Evolutionary conservation across 2,329 filamentous ascomycete genomes (phyloP).

Genomic region (Penicillium sp.): DNA sequence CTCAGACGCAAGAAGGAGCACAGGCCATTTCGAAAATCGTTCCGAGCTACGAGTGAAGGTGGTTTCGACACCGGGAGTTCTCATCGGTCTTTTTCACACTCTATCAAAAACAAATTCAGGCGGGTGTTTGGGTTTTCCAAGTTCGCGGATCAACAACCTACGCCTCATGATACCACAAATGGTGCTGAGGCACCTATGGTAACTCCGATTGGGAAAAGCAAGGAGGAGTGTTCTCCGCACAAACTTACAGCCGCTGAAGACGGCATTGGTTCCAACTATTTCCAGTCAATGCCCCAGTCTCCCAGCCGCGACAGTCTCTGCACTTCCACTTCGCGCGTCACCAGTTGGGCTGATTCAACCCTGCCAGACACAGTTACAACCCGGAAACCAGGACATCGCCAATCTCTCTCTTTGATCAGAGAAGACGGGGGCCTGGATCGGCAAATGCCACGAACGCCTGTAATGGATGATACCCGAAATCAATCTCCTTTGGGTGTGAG

Average conservation of each 20-base stretch:
- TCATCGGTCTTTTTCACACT: slow-evolving; percentile 40
- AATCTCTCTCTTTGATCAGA: slow-evolving; percentile 45
- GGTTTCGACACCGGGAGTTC: slow-evolving; percentile 5
- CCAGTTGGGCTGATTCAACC: slow-evolving; percentile 50
- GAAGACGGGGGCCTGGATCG: slow-evolving; percentile 37
- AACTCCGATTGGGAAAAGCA: not conserved
- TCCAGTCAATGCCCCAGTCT: slow-evolving; percentile 24
- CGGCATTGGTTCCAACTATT: slow-evolving; percentile 2
- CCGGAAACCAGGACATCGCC: slow-evolving; percentile 32
- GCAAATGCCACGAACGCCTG: slow-evolving; percentile 4
- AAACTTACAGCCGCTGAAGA: not conserved
- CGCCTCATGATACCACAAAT: not conserved
- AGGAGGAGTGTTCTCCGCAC: not conserved
- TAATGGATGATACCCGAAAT: not conserved
- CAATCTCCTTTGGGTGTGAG: slow-evolving; percentile 17
- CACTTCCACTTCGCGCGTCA: slow-evolving; percentile 45
- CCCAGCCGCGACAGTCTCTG: slow-evolving; percentile 36
- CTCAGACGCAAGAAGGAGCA: slow-evolving; percentile 29
- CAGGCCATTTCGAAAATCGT: slow-evolving; percentile 39
- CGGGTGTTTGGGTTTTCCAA: slow-evolving; percentile 40
- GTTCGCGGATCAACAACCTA: slow-evolving; percentile 7
- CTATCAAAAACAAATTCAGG: slow-evolving; percentile 43
- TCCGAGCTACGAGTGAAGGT: slow-evolving; percentile 30
- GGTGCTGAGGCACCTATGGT: not conserved
- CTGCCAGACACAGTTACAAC: slow-evolving; percentile 41